These are phyloP conservation scores for Euphorbia neoarborescens DNA, from an alignment of 441 rosid genomes.

Conservation along the genomic window DNA sequence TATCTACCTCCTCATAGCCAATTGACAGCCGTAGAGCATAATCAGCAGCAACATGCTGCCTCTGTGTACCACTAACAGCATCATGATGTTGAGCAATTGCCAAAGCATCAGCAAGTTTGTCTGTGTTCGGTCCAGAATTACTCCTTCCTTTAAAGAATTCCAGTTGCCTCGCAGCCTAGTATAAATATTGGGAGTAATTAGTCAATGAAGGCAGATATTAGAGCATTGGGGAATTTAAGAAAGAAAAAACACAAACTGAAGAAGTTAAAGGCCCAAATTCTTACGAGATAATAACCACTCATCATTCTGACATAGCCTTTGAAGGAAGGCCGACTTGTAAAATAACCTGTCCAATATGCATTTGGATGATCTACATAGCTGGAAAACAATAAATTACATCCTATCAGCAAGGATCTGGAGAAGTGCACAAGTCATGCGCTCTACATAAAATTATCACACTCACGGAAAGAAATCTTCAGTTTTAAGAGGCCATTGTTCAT, in stretches of 20 bases:
- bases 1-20: conserved; percentile 65
- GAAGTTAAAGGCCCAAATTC: conserved; percentile 13
- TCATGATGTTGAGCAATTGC: conserved; percentile 96
- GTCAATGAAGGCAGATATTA: conserved; percentile 13
- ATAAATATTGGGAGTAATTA: conserved; percentile 15
- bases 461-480: conserved; percentile 89
- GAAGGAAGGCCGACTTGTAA: conserved; percentile 78
- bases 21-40: conserved; percentile 75
- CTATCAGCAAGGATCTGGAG: conserved; percentile 14
- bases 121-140: conserved; percentile 51
- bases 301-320: conserved; percentile 74
- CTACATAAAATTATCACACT: conserved; percentile 30
- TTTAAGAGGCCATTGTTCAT: conserved; percentile 76
- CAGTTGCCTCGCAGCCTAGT: conserved; percentile 80
- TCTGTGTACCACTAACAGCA: conserved; percentile 81
- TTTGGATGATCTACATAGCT: conserved; percentile 84
- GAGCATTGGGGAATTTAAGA: conserved; percentile 4
- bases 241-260: not conserved
- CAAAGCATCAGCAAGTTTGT: conserved; percentile 74
- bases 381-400: conserved; percentile 24
- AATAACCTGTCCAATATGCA: conserved; percentile 96
- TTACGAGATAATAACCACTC: conserved; percentile 87
- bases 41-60: conserved; percentile 89
- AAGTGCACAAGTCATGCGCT: not conserved
- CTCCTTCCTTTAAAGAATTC: conserved; percentile 73